Evolutionary conservation across 2,329 filamentous ascomycete species (phyloP).

Genomic region (Verticillium tricorpus): DNA sequence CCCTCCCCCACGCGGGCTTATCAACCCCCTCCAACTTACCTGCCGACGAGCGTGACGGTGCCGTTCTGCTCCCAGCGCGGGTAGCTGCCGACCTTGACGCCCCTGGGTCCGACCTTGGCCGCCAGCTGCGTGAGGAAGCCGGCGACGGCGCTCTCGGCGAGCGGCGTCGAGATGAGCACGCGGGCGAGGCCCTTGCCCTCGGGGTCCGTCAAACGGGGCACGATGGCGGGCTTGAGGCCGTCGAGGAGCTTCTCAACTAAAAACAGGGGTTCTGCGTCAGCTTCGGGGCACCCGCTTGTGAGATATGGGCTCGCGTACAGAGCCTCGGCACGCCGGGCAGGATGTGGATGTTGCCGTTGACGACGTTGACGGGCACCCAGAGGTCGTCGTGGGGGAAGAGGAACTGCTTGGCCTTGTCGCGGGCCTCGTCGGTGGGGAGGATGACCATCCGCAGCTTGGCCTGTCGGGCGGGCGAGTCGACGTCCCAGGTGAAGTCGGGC

Average conservation of each 20-base stretch:
- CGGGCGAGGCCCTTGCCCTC: slow-evolving; percentile 76
- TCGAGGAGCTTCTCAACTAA: slow-evolving; percentile 70
- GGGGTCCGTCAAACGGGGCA: slow-evolving; percentile 70
- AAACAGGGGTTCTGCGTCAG: background rate
- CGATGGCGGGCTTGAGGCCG: slow-evolving; percentile 65
- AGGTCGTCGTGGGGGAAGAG: slow-evolving; percentile 75
- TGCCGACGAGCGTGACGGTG: slow-evolving; percentile 81
- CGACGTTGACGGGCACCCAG: slow-evolving; percentile 86
- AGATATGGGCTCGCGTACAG: slow-evolving; percentile 41
- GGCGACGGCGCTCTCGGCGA: slow-evolving; percentile 82
- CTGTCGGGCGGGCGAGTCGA: slow-evolving; percentile 68
- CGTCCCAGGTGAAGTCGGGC: slow-evolving; percentile 78
- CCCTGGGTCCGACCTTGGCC: slow-evolving; percentile 64
- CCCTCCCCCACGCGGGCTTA: background rate
- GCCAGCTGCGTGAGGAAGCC: slow-evolving; percentile 78
- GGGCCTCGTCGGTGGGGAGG: slow-evolving; percentile 68
- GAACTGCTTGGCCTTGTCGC: slow-evolving; percentile 65
- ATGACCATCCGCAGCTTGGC: slow-evolving; percentile 90
- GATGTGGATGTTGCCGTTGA: slow-evolving; percentile 92
- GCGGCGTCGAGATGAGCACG: slow-evolving; percentile 79
- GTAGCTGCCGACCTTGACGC: slow-evolving; percentile 93
- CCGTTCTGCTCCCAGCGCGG: slow-evolving; percentile 90
- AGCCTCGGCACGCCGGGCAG: slow-evolving; percentile 83
- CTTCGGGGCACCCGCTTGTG: background rate
- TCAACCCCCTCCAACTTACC: slow-evolving; percentile 27